Evolutionary conservation across 2,329 filamentous ascomycete species (phyloP).

Genomic region (Penicillium sp.): DNA sequence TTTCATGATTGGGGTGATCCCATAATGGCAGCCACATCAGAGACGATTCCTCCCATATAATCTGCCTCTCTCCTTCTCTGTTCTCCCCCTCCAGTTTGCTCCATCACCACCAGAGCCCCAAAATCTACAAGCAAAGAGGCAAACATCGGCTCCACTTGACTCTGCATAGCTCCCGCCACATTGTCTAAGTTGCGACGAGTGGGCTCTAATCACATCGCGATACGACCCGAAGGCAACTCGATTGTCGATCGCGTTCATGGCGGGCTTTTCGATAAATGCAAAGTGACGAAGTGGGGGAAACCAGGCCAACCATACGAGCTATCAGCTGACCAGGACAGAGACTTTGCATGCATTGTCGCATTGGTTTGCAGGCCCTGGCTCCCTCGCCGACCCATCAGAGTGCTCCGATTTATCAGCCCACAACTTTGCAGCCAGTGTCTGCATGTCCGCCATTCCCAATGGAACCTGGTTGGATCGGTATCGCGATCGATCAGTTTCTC

Average conservation of each 20-base stretch:
- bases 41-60: too few species aligned
- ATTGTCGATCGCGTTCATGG: not conserved
- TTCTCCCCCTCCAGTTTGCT: too few species aligned
- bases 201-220: constrained; percentile 1
- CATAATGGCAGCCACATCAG: too few species aligned
- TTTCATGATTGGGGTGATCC: too few species aligned
- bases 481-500: constrained; percentile 9
- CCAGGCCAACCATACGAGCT: not conserved
- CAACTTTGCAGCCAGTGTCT: not conserved
- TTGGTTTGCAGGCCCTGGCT: not conserved
- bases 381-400: constrained; percentile 12
- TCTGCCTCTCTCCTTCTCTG: not conserved
- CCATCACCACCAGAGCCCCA: too few species aligned
- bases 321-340: not conserved
- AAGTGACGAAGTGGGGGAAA: not conserved
- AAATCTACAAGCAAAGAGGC: not conserved
- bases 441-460: not conserved
- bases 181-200: not conserved
- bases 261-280: not conserved
- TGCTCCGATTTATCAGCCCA: constrained; percentile 14
- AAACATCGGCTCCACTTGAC: not conserved
- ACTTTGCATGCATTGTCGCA: not conserved
- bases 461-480: not conserved
- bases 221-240: constrained; percentile 7
- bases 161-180: not conserved